Percentiles rank a stretch among this genome's conserved stretches.
phyloP scores from a whole-genome alignment of 176 grass and related monocot species.

The Metroxylon sagu region DNA sequence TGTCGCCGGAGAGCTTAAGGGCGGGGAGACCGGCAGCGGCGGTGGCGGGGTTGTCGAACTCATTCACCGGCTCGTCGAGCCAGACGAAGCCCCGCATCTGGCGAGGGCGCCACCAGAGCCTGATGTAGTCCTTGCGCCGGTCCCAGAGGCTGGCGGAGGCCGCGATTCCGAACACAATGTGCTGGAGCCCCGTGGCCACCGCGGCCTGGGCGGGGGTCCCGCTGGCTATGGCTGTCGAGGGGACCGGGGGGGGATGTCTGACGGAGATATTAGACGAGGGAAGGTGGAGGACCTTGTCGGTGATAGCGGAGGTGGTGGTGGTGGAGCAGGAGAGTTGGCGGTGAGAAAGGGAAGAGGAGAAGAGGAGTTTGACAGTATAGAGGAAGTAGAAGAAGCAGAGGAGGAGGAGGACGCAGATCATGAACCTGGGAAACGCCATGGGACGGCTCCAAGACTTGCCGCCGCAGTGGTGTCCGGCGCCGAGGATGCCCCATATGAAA shows the following conservation, averaged over 20 bases:
- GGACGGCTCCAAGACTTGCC: too few species aligned
- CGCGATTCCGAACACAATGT: conserved; percentile 99
- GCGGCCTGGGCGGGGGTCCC: background rate
- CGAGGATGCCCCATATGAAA: too few species aligned
- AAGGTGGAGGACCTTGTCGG: background rate
- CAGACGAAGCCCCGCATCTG: conserved; percentile 87
- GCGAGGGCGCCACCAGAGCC: conserved; percentile 80
- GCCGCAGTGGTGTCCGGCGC: too few species aligned
- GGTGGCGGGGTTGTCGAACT: conserved; percentile 52
- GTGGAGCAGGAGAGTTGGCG: too few species aligned
- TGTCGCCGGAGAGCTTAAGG: conserved; percentile 70
- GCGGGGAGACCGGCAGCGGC: conserved; percentile 37
- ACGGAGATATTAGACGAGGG: background rate
- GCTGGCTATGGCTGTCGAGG: too few species aligned
- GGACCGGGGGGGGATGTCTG: conserved; percentile 11
- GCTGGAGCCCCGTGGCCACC: conserved; percentile 55
- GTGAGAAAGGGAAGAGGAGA: conserved; percentile 26
- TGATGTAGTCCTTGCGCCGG: conserved; percentile 94
- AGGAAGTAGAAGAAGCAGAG: conserved; percentile 60
- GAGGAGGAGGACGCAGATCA: conserved; percentile 52
- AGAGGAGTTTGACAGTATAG: conserved; percentile 68
- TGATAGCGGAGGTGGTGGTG: too few species aligned
- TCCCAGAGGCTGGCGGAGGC: conserved; percentile 73
- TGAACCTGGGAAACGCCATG: conserved; percentile 16
- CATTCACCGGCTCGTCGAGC: conserved; percentile 67